Base-by-base conservation (phyloP, 805 yeast genomes). In the Kodamaea restingae region DNA sequence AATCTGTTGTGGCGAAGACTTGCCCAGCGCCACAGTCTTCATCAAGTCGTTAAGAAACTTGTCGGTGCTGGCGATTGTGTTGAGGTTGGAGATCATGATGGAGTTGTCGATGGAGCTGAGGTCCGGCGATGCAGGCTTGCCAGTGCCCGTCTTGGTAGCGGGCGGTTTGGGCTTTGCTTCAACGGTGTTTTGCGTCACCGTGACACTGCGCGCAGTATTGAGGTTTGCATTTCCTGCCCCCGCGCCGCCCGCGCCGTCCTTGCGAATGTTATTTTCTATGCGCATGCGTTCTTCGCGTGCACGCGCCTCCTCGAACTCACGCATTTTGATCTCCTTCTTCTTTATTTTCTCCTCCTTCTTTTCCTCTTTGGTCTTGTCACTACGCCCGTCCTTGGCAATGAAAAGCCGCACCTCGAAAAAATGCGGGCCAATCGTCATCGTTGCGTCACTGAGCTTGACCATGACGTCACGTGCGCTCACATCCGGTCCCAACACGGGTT, bases 11-110 rank as follows among this genome's bases (percentile, higher is more conserved):
- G 77, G 74, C 1, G 79, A 58, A 0, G 96, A 96, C 17, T 69
- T 71, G 4, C 95, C 95, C 40, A 82, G 75, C 0, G 98, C 97
- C 2, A 91, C 96, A 4, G 73, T 75, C 45, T 81, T 80, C 96
- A 91, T 88, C 38, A 91, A 63, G 1, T 73, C 61, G 46, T 80
- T 83, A 36, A 91, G 61, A 4, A 80, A 71, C 0, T 78, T 71
- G 52, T 88, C 95, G 4, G 71, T 69, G 29, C 83, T 73, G 0
- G 97, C 97, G 61, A 91, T 80, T 1, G 83, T 70, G 52, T 90
- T 90, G 52, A 91, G 71, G 50, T 88, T 85, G 3, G 84, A 79
- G 49, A 91, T 88, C 85, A 91, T 87, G 45, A 83, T 77, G 30
- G 83, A 82, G 51, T 84, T 83, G 36, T 79, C 84, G 1, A 78